Base-by-base conservation (phyloP, 2,329 filamentous ascomycete genomes). In the Clarireedia monteithiana region DNA sequence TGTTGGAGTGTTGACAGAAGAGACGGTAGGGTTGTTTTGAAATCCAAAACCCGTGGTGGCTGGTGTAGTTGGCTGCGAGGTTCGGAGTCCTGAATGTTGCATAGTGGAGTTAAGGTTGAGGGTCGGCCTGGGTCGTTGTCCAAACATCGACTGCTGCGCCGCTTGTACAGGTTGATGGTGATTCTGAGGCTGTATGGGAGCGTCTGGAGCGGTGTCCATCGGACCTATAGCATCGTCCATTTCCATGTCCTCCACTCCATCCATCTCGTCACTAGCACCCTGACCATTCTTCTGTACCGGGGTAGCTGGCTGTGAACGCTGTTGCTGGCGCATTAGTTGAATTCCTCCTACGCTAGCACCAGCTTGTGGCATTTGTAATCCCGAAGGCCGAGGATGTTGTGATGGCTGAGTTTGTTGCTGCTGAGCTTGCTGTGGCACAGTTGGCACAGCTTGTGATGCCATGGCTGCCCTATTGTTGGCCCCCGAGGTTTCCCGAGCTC, bases 1-100 rank as follows among this genome's bases (percentile, higher is more conserved):
- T 0, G 91, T 95, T 0, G 92, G 92, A 0, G 92, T 97, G 71
- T 96, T 97, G 55, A 96, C 92, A 3, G 91, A 96, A 3, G 94
- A 99, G 17, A 97, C 92, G 1, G 91, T 96, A 15, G 92, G 92
- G 70, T 96, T 96, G 70, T 95, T 90, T 69, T 91, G 87, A 63
- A 95, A 84, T 50, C 85, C 85, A 66, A 92, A 90, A 64, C 80
- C 84, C 48, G 86, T 82, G 26, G 89, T 79, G 34, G 86, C 85
- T 2, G 92, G 92, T 0, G 92, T 96, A 4, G 88, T 84, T 1
- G 91, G 92, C 61, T 91, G 89, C 4, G 91, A 95, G 9, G 85
- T 89, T 57, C 89, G 86, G 58, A 96, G 80, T 14, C 87, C 90
- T 68, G 94, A 85, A 67, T 89, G 89, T 26, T 82, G 81, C 59